These are phyloP conservation scores for Larix kaempferi DNA, from an alignment of 75 land plant species.

Conservation along the genomic window DNA sequence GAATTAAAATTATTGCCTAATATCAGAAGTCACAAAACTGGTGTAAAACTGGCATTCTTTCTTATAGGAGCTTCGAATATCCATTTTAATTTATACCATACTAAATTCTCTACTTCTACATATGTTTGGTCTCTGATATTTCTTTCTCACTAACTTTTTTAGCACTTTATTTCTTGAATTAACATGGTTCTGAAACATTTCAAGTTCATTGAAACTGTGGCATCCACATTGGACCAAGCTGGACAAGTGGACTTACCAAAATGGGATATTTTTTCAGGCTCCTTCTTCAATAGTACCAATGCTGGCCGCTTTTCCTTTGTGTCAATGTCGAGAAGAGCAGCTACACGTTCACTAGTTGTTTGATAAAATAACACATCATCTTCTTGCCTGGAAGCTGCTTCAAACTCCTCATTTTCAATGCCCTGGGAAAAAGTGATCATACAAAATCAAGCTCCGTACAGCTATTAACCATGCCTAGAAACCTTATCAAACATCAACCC, in stretches of 20 bases:
- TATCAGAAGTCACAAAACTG: no score
- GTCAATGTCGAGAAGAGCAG: slow-evolving; percentile 67
- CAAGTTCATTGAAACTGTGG: neutral
- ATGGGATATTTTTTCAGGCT: slow-evolving; percentile 54
- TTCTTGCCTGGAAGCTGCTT: slow-evolving; percentile 83
- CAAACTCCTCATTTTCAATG: slow-evolving; percentile 66
- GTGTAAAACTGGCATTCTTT: neutral
- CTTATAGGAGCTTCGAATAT: neutral
- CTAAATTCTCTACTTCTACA: neutral
- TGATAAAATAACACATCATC: slow-evolving; percentile 87
- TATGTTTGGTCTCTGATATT: neutral
- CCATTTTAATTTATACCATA: neutral
- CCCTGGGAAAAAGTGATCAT: slow-evolving; percentile 41
- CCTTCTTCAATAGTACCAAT: slow-evolving; percentile 80
- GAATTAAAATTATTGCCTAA: no score
- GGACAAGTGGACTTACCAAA: slow-evolving; percentile 28
- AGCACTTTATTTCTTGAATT: neutral
- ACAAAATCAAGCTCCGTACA: neutral
- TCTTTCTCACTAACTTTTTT: neutral
- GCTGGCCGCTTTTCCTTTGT: slow-evolving; percentile 57
- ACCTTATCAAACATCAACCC: neutral
- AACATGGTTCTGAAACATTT: neutral
- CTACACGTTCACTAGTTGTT: slow-evolving; percentile 60
- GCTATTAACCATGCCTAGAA: neutral
- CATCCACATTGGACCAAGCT: neutral